A percentile compares a stretch with the other conserved stretches of the same genome.
These are phyloP conservation scores for Dittrichia graveolens DNA, from an alignment of 129 eudicot genomes.

Conservation along the genomic window DNA sequence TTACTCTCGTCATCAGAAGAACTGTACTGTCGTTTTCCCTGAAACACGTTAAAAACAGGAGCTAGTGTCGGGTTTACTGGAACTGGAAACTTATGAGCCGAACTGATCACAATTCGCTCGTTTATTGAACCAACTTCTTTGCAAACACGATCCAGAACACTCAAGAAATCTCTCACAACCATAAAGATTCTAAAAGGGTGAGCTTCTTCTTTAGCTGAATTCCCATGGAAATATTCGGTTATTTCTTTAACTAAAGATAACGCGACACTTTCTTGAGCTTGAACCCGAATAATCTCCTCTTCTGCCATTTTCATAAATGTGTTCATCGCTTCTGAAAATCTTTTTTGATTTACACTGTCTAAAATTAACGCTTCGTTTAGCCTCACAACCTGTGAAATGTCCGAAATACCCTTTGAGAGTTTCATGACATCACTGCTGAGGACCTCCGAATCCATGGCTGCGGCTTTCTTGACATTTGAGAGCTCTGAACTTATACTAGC, in stretches of 20 bases:
- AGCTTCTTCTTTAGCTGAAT: constrained; percentile 95
- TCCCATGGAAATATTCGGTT: constrained; percentile 92
- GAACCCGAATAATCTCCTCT: constrained; percentile 78
- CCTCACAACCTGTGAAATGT: constrained; percentile 61
- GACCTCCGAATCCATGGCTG: constrained; percentile 90
- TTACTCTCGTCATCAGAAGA: constrained; percentile 67
- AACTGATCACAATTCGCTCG: constrained; percentile 75
- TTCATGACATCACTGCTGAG: constrained; percentile 72
- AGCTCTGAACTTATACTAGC: constrained; percentile 77
- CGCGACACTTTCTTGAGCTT: constrained; percentile 97
- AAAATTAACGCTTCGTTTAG: constrained; percentile 32
- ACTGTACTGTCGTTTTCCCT: constrained; percentile 49
- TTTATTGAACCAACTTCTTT: constrained; percentile 90
- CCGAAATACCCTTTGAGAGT: constrained; percentile 72
- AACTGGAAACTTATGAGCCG: constrained; percentile 78
- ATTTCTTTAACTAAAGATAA: constrained; percentile 92
- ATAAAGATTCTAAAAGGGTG: constrained; percentile 90
- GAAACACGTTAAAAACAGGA: constrained; percentile 52
- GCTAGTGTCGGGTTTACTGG: constrained; percentile 78
- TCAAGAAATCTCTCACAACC: constrained; percentile 89
- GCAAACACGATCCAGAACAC: constrained; percentile 80
- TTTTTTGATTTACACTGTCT: constrained; percentile 34
- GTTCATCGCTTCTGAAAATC: constrained; percentile 72
- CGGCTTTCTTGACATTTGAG: constrained; percentile 89
- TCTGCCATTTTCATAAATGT: constrained; percentile 71